Conservation (phyloP, 306 rosid genomes). For the Castanea mollissima region DNA sequence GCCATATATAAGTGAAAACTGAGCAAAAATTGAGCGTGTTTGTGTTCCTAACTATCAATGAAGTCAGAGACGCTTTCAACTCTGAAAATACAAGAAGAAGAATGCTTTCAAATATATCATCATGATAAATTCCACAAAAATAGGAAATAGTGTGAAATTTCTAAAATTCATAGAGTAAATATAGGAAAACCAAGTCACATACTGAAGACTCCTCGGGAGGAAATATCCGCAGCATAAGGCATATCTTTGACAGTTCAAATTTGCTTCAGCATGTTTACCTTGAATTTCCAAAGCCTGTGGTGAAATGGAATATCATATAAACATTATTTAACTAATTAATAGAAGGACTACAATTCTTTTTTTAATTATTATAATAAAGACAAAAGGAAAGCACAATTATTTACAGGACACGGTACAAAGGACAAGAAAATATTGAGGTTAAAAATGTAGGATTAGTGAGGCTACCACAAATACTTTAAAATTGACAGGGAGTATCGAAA, state of each 20-base stretch:
- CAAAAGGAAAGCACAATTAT: not conserved
- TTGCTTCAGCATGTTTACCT: constrained; percentile 68
- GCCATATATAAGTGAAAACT: no score
- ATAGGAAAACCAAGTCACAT: constrained; percentile 31
- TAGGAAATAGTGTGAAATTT: constrained; percentile 3
- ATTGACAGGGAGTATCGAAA: not conserved
- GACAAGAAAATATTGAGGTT: not conserved
- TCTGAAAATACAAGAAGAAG: not conserved
- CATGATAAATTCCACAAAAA: constrained; percentile 6
- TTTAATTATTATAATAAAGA: not conserved
- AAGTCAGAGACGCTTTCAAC: not conserved
- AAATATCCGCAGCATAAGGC: constrained; percentile 62
- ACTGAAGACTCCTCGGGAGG: constrained; percentile 91
- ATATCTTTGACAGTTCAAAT: constrained; percentile 74
- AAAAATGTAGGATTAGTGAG: not conserved
- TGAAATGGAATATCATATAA: constrained; percentile 1
- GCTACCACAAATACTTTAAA: not conserved
- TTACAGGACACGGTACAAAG: not conserved
- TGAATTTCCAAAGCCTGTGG: constrained; percentile 86
- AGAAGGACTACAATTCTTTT: not conserved
- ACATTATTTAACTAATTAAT: not conserved
- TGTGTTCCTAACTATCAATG: not conserved
- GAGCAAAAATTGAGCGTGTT: not conserved
- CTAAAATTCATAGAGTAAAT: not conserved
- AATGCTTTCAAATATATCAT: not conserved